Base-by-base conservation (phyloP, 306 rosid genomes). In the Alnus glutinosa region DNA sequence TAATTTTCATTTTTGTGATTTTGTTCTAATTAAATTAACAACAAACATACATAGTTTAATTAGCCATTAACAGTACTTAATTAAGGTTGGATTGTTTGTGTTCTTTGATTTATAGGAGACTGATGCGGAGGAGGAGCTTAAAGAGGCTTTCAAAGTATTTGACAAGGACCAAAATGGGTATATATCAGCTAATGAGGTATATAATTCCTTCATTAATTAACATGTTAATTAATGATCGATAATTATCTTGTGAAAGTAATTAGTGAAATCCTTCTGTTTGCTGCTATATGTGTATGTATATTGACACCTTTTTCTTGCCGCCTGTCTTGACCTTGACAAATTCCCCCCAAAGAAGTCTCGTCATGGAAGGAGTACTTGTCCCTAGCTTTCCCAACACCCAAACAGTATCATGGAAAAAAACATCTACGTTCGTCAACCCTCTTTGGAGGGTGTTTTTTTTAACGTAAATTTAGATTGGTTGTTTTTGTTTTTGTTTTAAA, bases 111-210 rank as follows among this genome's bases (percentile, higher is more conserved):
- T n/a, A 16, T 54, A 94, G 98, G 97, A 94, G 51, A 91, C 90
- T 64, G 97, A 94, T 80, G 93, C 86, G 5, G 97, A 92, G 75
- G 98, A 94, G 59, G 98, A 94, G 80, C 93, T 92, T 1, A 92
- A 88, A 75, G 98, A 92, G 84, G 98, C 97, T 70, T 94, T 94
- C 89, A 92, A 92, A 82, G 98, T 94, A 63, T 94, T 94, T 83
- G 97, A 94, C 81, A 94, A 90, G 82, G 98, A 94, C 78, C 97
- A 94, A 85, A 92, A 94, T 80, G 98, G 98, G 16, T 94, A 83
- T 71, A 92, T 94, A 68, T 94, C 98, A 30, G 98, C 98, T n/a
- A 92, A 73, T 71, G 98, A 92, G 93, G 98, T 94, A 87, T 48
- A 5, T 6, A 19, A 9, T 9, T 49, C 2, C 14, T 28, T 3